Evolutionary conservation across 169 alveolate genomes (phyloP), one percentile per base, ranked within the genome.

Genomic region (Plasmodium sp.): DNA sequence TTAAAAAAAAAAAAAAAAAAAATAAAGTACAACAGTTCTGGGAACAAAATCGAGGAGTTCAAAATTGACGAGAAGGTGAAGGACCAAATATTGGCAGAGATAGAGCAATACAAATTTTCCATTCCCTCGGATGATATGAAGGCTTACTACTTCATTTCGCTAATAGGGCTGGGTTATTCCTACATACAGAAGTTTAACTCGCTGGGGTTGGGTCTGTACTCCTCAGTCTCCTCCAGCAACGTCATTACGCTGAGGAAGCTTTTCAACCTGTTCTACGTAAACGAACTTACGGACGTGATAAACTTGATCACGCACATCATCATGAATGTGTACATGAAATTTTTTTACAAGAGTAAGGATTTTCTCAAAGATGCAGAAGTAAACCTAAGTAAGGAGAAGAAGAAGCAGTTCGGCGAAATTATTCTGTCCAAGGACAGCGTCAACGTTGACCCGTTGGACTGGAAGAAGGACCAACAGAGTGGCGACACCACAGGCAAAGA

Each of bases 61-160:
- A 92, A 73, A 92, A 92, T 92, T 54, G 92, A 82, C 75, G 39
- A 54, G 6, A 81, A 92, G 5, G 34, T 83, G 33, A 81, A 62
- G 72, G 81, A 81, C 10, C 56, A 81, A 82, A 82, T 92, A 22
- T 31, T 92, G 34, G 10, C 72, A 72, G 92, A 92, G n/a, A 9
- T 92, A 5, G 92, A 82, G 71, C 51, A 58, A 27, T 92, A 92
- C 75, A 92, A 92, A 92, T 92, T 90, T 80, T 90, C 94, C 41
- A 48, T 80, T 34, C 43, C 72, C 71, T 82, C 84, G 16, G 10
- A 86, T 6, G 58, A 80, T 39, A 81, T 62, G 51, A 36, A 80
- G 72, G n/a, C 31, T 51, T 92, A 71, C 43, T 73, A 73, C 62
- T 82, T 92, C 83, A 27, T 92, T 27, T 92, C 95, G 39, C 67